Base-by-base conservation (phyloP, 1,284 basidiomycete species). In the Gymnopus androsaceus region DNA sequence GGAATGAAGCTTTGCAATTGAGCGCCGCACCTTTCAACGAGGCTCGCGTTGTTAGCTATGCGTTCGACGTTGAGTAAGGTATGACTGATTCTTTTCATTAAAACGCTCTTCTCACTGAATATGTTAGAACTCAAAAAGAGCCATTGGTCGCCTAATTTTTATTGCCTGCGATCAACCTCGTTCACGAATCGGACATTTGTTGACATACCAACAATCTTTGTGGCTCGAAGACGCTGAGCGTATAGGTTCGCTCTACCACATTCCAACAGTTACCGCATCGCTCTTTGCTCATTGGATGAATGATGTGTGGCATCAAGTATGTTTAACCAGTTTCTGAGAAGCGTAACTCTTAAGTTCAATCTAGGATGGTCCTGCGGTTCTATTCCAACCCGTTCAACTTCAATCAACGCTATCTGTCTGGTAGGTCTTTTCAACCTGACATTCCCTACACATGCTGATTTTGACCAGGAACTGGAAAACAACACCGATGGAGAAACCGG, bases 151-250 rank as follows among this genome's bases (percentile, higher is more conserved):
- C 28, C 60, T 81, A 58, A 68, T 83, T 40, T 64, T 67, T 12
- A 46, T 73, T 8, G 72, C 72, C 4, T 70, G 72, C 28, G 64
- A 70, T 0, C 66, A 71, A 48, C 64, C 64, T 11, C 48, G 59
- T 12, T 67, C 66, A 14, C 68, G 76, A 14, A 64, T 87, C 27
- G 59, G 67, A 30, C 77, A 76, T 46, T 64, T 85, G 36, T 67
- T 79, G 12, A 66, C 75, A 3, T 85, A 85, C 63, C 81, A 82
- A 59, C 83, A 85, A 61, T 64, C 82, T 11, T 44, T 77, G 38
- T 88, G 85, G 86, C 64, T 68, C 28, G 36, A 40, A 15, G 34
- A 45, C 36, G 15, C 27, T 54, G 28, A 44, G 14, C 33, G 36
- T n/a, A n/a, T n/a, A 19, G 34, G 37, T 8, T 4, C 33, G 23